Base-by-base conservation (phyloP, 176 grass and related monocot species). In the Rhynchospora breviuscula region DNA sequence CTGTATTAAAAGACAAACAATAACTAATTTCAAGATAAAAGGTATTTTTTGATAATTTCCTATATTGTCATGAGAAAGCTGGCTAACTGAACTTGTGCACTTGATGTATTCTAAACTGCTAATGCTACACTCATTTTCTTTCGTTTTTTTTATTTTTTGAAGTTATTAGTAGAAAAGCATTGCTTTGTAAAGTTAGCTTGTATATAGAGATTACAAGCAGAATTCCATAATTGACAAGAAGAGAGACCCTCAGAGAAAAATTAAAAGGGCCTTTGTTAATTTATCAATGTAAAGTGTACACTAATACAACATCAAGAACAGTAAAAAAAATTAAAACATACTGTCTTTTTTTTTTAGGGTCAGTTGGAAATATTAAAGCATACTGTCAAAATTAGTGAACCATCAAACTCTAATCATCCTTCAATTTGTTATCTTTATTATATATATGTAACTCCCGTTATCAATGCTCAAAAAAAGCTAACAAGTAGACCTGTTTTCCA, bases 1-100 rank as follows among this genome's bases (percentile, higher is more conserved):
- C 94, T 94, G 91, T 68, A 46, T 33, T 68, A 11, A 54, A 13
- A 62, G 5, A 18, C 9, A 68, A 65, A 6, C 21, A 11, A 72
- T 53, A 40, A 25, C 44, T 47, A 54, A 52, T 65, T 79, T 65
- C 14, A 59, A 12, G 12, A 12, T 9, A 29, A 29, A 29, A 29
- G 26, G 26, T 29, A 29, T 29, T 29, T 29, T 29, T 29, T 29
- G 26, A 29, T 29, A 29, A 29, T 84, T 84, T 8, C 0, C 10
- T 63, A 26, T 63, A 26, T 25, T 64, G 10, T 64, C 23, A 63
- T 64, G 35, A 14, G 17, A 44, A 70, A 46, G 15, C 40, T 70
- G 44, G 43, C 4, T 73, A 49, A 21, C 7, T 11, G 29, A 67
- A 73, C 17, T 49, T 72, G 68, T 72, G 44, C 4, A 49, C 18